phyloP scores from a whole-genome alignment of 352 stramenopile species.

The Globisporangium heterothallicum region DNA sequence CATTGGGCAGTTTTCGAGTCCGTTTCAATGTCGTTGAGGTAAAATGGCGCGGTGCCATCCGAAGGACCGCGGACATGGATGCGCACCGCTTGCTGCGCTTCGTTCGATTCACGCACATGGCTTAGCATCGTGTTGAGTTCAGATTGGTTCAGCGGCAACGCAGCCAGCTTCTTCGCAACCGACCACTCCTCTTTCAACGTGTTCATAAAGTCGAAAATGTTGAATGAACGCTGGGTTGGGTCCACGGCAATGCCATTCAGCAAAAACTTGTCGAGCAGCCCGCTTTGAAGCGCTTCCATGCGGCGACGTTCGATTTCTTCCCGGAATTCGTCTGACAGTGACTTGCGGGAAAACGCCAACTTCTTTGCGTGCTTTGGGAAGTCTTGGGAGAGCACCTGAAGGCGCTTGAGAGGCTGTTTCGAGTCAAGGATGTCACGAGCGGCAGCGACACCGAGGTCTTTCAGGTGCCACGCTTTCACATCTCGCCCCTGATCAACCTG shows the following conservation, averaged over 20 bases:
- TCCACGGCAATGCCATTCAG: constrained; percentile 86
- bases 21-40: constrained; percentile 81
- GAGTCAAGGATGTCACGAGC: constrained; percentile 62
- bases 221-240: constrained; percentile 83
- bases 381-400: constrained; percentile 84
- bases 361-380: constrained; percentile 85
- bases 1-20: constrained; percentile 49
- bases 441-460: constrained; percentile 84
- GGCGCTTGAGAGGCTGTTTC: constrained; percentile 67
- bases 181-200: constrained; percentile 75
- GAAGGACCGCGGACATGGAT: constrained; percentile 61
- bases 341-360: constrained; percentile 61
- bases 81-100: constrained; percentile 39
- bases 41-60: constrained; percentile 56
- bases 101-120: constrained; percentile 46
- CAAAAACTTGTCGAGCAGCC: constrained; percentile 68
- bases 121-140: constrained; percentile 58
- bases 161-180: constrained; percentile 57
- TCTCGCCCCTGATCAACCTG: constrained; percentile 28
- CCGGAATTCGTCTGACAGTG: constrained; percentile 40
- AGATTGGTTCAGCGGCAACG: constrained; percentile 33
- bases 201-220: constrained; percentile 88
- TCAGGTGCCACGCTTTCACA: constrained; percentile 86
- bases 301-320: constrained; percentile 34
- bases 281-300: constrained; percentile 21